phyloP scores from a whole-genome alignment of 129 eudicot species.

The Pulicaria dysenterica region DNA sequence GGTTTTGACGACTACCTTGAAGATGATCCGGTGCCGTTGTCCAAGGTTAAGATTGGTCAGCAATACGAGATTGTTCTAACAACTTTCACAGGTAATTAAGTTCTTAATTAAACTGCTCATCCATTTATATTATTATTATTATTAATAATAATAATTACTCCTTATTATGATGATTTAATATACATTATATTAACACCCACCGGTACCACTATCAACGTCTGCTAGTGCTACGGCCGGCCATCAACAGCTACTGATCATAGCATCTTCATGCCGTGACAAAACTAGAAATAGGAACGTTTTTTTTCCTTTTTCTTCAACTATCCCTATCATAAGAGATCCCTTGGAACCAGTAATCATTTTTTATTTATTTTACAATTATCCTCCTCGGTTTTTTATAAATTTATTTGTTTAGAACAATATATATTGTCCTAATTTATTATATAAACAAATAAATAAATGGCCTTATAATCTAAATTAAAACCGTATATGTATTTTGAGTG shows the following conservation, averaged over 20 bases:
- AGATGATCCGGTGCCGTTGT: slow-evolving; percentile 73
- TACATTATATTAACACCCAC: neutral
- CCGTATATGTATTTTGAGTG: no score
- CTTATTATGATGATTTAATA: neutral
- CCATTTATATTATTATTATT: no score
- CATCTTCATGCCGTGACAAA: slow-evolving; percentile 21
- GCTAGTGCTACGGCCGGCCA: no score
- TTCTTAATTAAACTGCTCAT: neutral
- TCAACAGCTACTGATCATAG: neutral
- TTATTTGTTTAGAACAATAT: no score
- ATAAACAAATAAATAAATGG: no score
- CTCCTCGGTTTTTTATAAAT: no score
- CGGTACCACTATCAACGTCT: neutral
- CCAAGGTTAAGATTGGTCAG: slow-evolving; percentile 65
- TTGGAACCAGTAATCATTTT: no score
- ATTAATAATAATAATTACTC: neutral
- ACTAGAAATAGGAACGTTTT: neutral
- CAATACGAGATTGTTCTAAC: slow-evolving; percentile 83
- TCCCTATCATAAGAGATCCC: neutral
- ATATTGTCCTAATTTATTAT: no score
- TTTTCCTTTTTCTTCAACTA: neutral
- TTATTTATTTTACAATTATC: no score
- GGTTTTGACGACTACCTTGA: slow-evolving; percentile 52
- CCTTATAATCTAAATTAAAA: no score
- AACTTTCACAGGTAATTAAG: slow-evolving; percentile 78